Conservation (phyloP, 2,329 filamentous ascomycete genomes). For the Claviceps fusiformis region DNA sequence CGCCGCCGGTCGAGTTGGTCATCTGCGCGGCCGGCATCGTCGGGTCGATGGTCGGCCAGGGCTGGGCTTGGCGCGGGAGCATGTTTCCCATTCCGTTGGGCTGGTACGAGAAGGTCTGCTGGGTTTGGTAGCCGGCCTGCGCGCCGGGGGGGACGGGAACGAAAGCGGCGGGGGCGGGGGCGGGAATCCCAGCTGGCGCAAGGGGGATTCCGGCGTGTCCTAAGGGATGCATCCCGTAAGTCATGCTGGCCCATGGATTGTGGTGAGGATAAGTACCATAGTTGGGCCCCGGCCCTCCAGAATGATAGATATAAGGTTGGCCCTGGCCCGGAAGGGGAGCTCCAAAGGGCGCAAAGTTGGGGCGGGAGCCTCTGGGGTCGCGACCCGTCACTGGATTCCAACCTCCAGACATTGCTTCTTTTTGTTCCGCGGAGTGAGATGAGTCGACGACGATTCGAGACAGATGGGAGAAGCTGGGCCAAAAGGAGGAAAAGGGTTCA, state of each 20-base stretch:
- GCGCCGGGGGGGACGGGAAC: not conserved
- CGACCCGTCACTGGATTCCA: slow-evolving; percentile 28
- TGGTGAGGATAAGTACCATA: slow-evolving; percentile 14
- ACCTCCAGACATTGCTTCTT: slow-evolving; percentile 12
- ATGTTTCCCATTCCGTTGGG: slow-evolving; percentile 24
- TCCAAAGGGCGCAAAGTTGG: slow-evolving; percentile 20
- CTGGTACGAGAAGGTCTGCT: slow-evolving; percentile 19
- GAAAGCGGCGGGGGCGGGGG: not conserved
- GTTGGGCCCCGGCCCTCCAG: slow-evolving; percentile 23
- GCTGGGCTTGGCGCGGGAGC: slow-evolving; percentile 25
- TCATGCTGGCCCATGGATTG: slow-evolving; percentile 10
- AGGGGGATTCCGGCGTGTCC: slow-evolving; percentile 6
- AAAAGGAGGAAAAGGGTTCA: too few species aligned
- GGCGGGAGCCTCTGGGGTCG: slow-evolving; percentile 20
- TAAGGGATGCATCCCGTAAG: slow-evolving; percentile 15
- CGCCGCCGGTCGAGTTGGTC: slow-evolving; percentile 42
- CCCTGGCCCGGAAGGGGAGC: slow-evolving; percentile 20
- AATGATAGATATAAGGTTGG: slow-evolving; percentile 24
- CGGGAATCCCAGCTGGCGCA: not conserved
- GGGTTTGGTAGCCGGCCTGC: slow-evolving; percentile 13
- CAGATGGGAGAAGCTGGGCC: too few species aligned
- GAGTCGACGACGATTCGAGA: not conserved
- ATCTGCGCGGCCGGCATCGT: slow-evolving; percentile 39
- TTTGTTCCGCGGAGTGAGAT: not conserved
- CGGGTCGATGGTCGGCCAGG: slow-evolving; percentile 28